These are phyloP conservation scores for Tolypocladium tundrense DNA, from an alignment of 2,329 filamentous ascomycete genomes.

Conservation along the genomic window DNA sequence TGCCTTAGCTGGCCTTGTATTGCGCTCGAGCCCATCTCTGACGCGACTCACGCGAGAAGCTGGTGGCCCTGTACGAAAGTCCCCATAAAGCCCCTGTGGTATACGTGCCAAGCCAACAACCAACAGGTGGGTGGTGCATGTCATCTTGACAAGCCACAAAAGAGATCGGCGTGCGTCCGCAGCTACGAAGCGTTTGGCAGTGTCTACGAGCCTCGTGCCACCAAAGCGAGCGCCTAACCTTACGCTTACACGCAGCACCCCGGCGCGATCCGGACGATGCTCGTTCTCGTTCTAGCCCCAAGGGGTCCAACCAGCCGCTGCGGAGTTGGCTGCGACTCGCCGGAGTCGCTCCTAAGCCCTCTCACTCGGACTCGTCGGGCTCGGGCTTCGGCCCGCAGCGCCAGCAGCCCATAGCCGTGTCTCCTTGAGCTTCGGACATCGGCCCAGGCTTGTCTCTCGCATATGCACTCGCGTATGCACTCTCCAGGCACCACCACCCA, in stretches of 20 bases:
- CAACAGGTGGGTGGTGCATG: neutral
- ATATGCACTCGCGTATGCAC: neutral
- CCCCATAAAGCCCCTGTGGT: neutral
- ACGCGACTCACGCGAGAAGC: neutral
- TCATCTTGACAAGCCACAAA: neutral
- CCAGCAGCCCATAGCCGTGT: neutral
- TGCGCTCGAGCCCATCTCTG: neutral
- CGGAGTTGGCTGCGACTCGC: neutral
- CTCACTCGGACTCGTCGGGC: no score
- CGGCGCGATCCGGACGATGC: neutral
- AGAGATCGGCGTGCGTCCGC: neutral
- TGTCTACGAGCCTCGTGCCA: neutral
- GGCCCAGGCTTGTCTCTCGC: neutral
- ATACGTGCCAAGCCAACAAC: neutral
- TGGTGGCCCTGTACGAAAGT: neutral
- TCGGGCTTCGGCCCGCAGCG: neutral
- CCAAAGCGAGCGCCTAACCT: neutral
- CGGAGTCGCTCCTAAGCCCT: neutral
- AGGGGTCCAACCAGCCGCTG: neutral
- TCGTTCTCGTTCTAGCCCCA: neutral
- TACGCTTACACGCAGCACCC: neutral
- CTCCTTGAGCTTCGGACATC: neutral
- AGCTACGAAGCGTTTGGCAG: neutral
- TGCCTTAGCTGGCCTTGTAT: neutral
- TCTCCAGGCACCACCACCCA: neutral